phyloP scores from a whole-genome alignment of 1,139 yeast genomes.

The Candida smagusa region DNA sequence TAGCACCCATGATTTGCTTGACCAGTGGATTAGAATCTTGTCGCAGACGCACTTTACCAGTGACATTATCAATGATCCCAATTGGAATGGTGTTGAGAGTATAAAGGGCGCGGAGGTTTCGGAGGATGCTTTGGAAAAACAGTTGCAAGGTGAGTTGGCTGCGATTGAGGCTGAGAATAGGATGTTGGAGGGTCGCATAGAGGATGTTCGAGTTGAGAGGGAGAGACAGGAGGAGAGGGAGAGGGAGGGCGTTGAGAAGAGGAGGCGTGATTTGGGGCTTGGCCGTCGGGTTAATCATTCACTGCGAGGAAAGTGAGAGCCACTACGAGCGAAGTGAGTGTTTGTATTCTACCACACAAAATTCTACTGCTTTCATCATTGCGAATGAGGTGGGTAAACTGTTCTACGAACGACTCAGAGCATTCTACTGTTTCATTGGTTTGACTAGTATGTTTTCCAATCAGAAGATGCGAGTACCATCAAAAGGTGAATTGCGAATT shows the following conservation, averaged over 20 bases:
- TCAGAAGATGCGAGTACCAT: too few species aligned
- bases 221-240: constrained; percentile 12
- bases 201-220: constrained; percentile 21
- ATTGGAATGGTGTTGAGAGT: constrained; percentile 29
- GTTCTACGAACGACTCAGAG: too few species aligned
- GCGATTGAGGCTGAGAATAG: constrained; percentile 27
- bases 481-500: too few species aligned
- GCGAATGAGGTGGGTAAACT: too few species aligned
- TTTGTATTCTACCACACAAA: too few species aligned
- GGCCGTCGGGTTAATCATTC: too few species aligned
- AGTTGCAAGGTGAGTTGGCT: constrained; percentile 23
- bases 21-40: constrained; percentile 45
- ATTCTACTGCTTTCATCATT: too few species aligned
- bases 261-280: constrained; percentile 27
- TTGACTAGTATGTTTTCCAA: too few species aligned
- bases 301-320: too few species aligned
- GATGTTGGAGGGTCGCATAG: constrained; percentile 24
- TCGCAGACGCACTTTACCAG: constrained; percentile 46
- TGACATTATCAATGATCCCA: constrained; percentile 30
- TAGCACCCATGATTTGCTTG: constrained; percentile 36
- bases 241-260: constrained; percentile 16
- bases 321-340: constrained; percentile 3
- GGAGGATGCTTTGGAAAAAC: constrained; percentile 22
- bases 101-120: constrained; percentile 15
- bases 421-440: too few species aligned